Evolutionary conservation across 73 alveolate species (phyloP).

Genomic region (Stentor coeruleus): DNA sequence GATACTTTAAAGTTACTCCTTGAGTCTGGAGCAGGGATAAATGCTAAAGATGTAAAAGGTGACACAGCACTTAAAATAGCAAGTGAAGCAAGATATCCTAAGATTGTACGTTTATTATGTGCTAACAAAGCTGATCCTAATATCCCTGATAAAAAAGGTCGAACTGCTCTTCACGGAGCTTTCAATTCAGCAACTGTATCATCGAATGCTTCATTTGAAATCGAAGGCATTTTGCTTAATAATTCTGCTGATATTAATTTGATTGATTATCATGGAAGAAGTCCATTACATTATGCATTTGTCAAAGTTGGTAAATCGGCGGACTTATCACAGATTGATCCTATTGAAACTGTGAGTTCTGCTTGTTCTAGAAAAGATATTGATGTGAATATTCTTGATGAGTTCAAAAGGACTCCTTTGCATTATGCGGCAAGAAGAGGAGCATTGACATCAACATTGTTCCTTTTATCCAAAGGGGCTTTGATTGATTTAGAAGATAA

Average conservation of each 20-base stretch:
- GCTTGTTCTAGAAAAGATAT: conserved; percentile 41
- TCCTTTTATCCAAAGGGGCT: conserved; percentile 31
- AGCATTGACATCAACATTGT: conserved; percentile 44
- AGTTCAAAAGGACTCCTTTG: conserved; percentile 60
- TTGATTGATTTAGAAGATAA: conserved; percentile 41
- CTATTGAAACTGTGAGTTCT: conserved; percentile 57
- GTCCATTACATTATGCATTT: conserved; percentile 71
- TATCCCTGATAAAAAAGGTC: conserved; percentile 39
- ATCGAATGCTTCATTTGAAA: conserved; percentile 30
- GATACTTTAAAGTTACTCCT: conserved; percentile 26
- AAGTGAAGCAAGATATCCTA: conserved; percentile 14
- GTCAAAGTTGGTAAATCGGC: conserved; percentile 48
- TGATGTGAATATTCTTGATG: conserved; percentile 44
- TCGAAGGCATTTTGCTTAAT: conserved; percentile 41
- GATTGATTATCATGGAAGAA: conserved; percentile 48
- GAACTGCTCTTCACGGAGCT: conserved; percentile 44
- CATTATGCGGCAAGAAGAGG: conserved; percentile 72
- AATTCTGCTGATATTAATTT: conserved; percentile 41
- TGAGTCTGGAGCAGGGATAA: conserved; percentile 34
- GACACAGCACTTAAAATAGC: conserved; percentile 43
- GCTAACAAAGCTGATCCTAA: neutral
- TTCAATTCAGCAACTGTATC: neutral
- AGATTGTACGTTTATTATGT: conserved; percentile 20
- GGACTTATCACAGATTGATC: conserved; percentile 48
- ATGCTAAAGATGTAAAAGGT: conserved; percentile 35